Conservation (phyloP, 164 flowering plant genomes). For the Pachysandra terminalis region DNA sequence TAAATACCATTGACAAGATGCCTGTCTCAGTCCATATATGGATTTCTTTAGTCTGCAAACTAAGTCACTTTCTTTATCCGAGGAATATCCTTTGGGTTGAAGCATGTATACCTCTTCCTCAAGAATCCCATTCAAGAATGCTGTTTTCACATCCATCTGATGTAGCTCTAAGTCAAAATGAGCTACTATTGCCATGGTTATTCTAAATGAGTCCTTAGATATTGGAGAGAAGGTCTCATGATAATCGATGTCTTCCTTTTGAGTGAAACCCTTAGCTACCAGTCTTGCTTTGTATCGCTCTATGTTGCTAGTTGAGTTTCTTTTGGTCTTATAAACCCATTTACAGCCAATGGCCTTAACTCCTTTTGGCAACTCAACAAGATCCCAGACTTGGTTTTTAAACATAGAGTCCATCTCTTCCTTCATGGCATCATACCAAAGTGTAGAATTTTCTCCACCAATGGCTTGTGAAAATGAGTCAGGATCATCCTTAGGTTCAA, state of each 20-base stretch:
- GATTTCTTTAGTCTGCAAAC: too few species aligned
- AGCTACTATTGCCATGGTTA: slow-evolving; percentile 9
- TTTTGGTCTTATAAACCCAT: neutral
- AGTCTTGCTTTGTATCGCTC: neutral
- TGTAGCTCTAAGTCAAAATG: slow-evolving; percentile 16
- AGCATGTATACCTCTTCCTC: neutral
- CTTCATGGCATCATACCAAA: neutral
- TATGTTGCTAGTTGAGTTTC: neutral
- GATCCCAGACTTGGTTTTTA: neutral
- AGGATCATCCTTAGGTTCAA: too few species aligned
- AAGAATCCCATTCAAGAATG: slow-evolving; percentile 2
- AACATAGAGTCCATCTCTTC: neutral
- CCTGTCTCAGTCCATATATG: neutral
- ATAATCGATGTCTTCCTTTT: neutral
- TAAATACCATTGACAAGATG: slow-evolving; percentile 2
- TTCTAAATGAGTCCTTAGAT: slow-evolving; percentile 2
- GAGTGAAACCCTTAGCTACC: neutral
- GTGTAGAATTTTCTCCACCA: too few species aligned
- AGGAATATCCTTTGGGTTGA: slow-evolving; percentile 1
- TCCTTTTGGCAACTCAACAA: neutral
- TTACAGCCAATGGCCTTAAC: neutral
- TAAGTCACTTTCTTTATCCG: too few species aligned
- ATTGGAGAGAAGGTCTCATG: neutral
- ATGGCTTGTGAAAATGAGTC: too few species aligned
- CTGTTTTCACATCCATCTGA: slow-evolving; percentile 16